Conservation (phyloP, 2,329 filamentous ascomycete species). For the Nigrograna mackinnonii region DNA sequence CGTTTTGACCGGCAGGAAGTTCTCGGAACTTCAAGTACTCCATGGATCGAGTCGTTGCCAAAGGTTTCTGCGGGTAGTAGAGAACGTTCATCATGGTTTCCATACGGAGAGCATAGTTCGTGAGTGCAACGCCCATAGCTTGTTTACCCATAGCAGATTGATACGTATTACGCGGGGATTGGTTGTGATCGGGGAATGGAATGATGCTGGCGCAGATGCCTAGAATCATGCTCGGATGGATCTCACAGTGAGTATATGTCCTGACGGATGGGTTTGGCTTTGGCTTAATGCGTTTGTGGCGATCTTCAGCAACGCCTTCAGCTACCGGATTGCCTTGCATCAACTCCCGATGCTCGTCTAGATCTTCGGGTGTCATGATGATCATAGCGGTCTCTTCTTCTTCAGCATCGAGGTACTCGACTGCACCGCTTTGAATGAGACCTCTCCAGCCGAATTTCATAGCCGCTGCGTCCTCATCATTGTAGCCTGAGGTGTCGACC, state of each 20-base stretch:
- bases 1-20: constrained; percentile 94
- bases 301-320: constrained; percentile 68
- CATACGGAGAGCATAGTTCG: constrained; percentile 96
- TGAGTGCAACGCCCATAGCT: constrained; percentile 98
- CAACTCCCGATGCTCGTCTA: constrained; percentile 63
- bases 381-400: constrained; percentile 99
- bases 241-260: constrained; percentile 97
- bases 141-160: constrained; percentile 99
- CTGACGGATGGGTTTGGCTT: constrained; percentile 85
- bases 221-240: constrained; percentile 98
- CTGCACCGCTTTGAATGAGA: constrained; percentile 79
- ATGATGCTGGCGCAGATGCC: constrained; percentile 99
- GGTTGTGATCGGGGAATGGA: constrained; percentile 98
- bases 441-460: constrained; percentile 85
- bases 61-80: constrained; percentile 97
- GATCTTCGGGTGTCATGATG: constrained; percentile 95
- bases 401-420: constrained; percentile 96
- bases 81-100: constrained; percentile 99
- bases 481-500: constrained; percentile 60
- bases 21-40: constrained; percentile 98
- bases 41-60: constrained; percentile 96
- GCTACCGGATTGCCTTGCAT: constrained; percentile 45
- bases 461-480: constrained; percentile 60
- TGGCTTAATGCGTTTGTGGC: constrained; percentile 85
- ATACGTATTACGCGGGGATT: constrained; percentile 98